Evolutionary conservation across 306 rosid species (phyloP).

Genomic region (Gillenia trifoliata): DNA sequence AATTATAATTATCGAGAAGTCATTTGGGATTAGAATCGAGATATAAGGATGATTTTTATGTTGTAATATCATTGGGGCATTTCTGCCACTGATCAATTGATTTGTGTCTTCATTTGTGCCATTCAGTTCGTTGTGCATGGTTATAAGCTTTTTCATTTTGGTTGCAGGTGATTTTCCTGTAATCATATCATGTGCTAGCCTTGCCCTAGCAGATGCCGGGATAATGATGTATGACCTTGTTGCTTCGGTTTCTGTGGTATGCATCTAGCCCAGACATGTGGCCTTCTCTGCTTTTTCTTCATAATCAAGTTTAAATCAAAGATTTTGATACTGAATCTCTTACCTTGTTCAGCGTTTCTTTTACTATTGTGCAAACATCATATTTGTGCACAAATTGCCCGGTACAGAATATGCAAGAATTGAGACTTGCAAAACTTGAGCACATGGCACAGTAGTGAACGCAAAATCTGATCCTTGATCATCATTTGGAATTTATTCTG

Average conservation of each 20-base stretch:
- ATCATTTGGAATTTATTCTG: background rate
- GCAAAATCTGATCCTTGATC: background rate
- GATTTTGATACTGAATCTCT: background rate
- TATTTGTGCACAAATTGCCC: background rate
- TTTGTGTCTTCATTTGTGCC: background rate
- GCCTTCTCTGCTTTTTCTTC: constrained; percentile 6
- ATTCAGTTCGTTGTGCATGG: background rate
- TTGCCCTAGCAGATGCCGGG: constrained; percentile 98
- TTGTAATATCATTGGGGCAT: background rate
- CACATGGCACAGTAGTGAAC: background rate
- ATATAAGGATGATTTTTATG: background rate
- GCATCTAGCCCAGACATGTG: constrained; percentile 22
- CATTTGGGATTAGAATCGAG: background rate
- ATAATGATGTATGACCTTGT: constrained; percentile 94
- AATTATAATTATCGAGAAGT: background rate
- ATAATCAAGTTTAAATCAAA: background rate
- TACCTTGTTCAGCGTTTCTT: background rate
- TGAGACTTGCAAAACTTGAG: background rate
- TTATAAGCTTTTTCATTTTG: background rate
- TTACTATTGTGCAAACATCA: background rate
- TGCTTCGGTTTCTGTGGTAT: constrained; percentile 95
- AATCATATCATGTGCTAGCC: constrained; percentile 91
- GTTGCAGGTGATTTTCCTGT: constrained; percentile 87
- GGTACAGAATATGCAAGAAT: background rate
- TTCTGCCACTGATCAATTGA: background rate